Evolutionary conservation across 2,329 filamentous ascomycete species (phyloP), one percentile per base, ranked within the genome.

Genomic region (Lasiodiplodia citricola): DNA sequence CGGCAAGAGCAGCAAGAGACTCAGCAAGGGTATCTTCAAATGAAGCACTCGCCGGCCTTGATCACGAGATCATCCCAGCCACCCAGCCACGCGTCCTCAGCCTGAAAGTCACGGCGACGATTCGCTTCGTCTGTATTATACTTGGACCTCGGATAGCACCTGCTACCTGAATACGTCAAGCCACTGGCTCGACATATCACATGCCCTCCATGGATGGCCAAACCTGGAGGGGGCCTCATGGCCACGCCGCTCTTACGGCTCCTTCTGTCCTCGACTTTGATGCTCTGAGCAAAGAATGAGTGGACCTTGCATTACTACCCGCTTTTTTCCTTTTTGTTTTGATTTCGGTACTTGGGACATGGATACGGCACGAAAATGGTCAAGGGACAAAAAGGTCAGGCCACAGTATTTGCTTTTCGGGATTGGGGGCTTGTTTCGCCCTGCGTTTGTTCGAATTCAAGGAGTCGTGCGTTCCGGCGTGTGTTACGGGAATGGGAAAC

Each of bases 21-120:
- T 80, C 63, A 79, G 77, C 25, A 71, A 72, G 68, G 76, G 71
- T 63, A 38, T 80, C 69, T 80, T 80, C 77, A 77, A 76, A 71
- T 80, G 60, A 64, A 38, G 60, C 14, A 23, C 14, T 8, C 8
- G 47, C 31, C 11, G 6, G 13, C 44, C 18, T 23, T 38, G 28
- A 37, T 52, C 47, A 23, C 41, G 14, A 38, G 31, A 28, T 25
- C 21, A 16, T 11, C 60, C 60, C 52, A n/a, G 60, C 47, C 11
- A 31, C 44, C 31, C 28, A 38, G 47, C 60, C 41, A 37, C 44
- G 41, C 60, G 16, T 64, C 60, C 58, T 50, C 44, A 23, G 47
- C 60, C 60, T 41, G 47, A 23, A 16, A 31, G 35, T 37, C 47
- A 23, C 23, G 60, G 60, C 60, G 31, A 37, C 25, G 25, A 52